These are phyloP conservation scores for Coemansia umbellata DNA, from an alignment of 192 early-diverging fungal genomes.

Conservation along the genomic window DNA sequence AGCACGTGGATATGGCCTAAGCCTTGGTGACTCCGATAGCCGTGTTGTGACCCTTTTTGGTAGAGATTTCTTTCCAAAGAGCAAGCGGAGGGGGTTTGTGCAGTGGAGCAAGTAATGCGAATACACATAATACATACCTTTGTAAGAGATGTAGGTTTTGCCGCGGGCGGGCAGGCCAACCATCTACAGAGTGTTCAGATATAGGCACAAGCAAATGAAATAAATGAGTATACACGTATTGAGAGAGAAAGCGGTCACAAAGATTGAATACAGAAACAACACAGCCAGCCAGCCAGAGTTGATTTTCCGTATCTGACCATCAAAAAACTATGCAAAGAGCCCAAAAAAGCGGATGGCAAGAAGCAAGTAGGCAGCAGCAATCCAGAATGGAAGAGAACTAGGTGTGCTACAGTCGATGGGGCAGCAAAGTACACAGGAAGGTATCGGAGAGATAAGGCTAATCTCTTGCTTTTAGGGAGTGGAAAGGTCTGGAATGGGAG, in stretches of 20 bases:
- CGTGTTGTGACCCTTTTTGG: too few species aligned
- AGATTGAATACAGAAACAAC: background rate
- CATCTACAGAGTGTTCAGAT: conserved; percentile 72
- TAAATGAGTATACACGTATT: background rate
- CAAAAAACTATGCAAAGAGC: background rate
- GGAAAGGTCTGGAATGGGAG: background rate
- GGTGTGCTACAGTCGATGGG: too few species aligned
- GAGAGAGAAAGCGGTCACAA: conserved; percentile 8
- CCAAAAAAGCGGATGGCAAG: too few species aligned
- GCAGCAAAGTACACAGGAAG: too few species aligned
- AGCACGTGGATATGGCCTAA: too few species aligned
- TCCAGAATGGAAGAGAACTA: too few species aligned
- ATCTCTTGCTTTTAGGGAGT: too few species aligned
- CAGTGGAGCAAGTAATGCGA: too few species aligned
- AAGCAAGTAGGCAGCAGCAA: too few species aligned
- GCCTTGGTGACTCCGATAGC: too few species aligned
- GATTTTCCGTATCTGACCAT: conserved; percentile 3
- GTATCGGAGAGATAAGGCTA: background rate
- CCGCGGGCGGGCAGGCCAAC: conserved; percentile 90
- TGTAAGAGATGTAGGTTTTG: conserved; percentile 94
- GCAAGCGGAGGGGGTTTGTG: too few species aligned
- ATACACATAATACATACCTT: conserved; percentile 56
- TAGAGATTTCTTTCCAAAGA: too few species aligned
- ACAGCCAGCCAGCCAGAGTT: background rate
- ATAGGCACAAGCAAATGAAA: background rate